Evolutionary conservation across 495 filamentous ascomycete species (phyloP).

Genomic region (Coniosporium apollinis): DNA sequence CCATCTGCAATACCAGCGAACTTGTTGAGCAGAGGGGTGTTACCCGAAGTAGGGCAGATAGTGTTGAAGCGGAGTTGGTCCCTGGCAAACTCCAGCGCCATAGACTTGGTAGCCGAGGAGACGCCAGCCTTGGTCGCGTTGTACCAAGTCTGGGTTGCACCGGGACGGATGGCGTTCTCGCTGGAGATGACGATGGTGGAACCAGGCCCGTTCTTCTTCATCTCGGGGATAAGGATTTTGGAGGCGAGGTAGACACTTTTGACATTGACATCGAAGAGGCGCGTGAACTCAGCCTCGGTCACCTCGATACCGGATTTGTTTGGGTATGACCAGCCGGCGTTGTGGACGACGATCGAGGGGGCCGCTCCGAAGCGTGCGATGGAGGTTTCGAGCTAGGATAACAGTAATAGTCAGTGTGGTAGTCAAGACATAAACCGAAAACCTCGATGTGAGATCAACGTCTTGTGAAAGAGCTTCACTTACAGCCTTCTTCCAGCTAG

Average conservation of each 20-base stretch:
- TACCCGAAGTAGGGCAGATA: too few species aligned
- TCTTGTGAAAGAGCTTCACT: slow-evolving; percentile 6
- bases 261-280: slow-evolving; percentile 15
- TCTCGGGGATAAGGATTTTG: slow-evolving; percentile 11
- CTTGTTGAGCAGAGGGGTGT: too few species aligned
- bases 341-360: slow-evolving; percentile 15
- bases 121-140: slow-evolving; percentile 14
- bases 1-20: too few species aligned
- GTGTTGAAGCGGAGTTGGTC: slow-evolving; percentile 16
- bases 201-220: slow-evolving; percentile 12
- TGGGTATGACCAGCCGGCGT: slow-evolving; percentile 7
- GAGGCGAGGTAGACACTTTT: slow-evolving; percentile 13
- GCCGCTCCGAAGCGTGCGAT: slow-evolving; percentile 4
- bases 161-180: slow-evolving; percentile 12
- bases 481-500: slow-evolving; percentile 7
- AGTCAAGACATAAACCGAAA: too few species aligned
- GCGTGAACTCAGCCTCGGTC: slow-evolving; percentile 16
- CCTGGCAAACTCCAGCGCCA: slow-evolving; percentile 14
- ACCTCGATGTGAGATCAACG: slow-evolving; percentile 9
- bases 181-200: slow-evolving; percentile 13
- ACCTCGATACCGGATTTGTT: slow-evolving; percentile 11
- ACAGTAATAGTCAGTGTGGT: too few species aligned
- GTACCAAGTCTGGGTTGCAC: slow-evolving; percentile 13
- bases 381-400: too few species aligned
- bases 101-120: slow-evolving; percentile 12